Conservation (phyloP, 116 monocot genomes). For the Phalaenopsis hybrid region DNA sequence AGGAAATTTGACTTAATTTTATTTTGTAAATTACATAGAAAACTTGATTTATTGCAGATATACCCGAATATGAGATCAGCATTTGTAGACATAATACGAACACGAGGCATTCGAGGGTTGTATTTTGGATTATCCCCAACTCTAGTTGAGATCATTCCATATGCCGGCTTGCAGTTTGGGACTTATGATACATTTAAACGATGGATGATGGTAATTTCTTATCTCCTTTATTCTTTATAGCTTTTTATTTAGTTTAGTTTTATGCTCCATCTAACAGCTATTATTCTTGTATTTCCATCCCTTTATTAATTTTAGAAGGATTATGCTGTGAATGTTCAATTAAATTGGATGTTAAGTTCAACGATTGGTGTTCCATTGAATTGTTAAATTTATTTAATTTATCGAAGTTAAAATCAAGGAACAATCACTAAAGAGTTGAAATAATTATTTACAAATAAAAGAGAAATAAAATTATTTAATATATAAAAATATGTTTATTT, state of each 20-base stretch:
- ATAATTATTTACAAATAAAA: not conserved
- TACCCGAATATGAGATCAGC: slow-evolving; percentile 88
- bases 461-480: not conserved
- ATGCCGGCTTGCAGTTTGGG: slow-evolving; percentile 96
- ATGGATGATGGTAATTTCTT: slow-evolving; percentile 77
- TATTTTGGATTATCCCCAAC: slow-evolving; percentile 90
- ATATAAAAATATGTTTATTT: not conserved
- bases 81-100: slow-evolving; percentile 61
- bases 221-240: not conserved
- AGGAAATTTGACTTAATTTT: not conserved
- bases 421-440: not conserved
- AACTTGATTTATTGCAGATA: slow-evolving; percentile 43
- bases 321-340: not conserved
- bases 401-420: not conserved
- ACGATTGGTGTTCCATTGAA: not conserved
- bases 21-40: not conserved
- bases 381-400: not conserved
- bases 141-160: slow-evolving; percentile 94
- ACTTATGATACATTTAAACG: slow-evolving; percentile 94
- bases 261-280: not conserved
- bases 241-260: not conserved
- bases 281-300: not conserved
- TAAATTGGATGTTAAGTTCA: not conserved
- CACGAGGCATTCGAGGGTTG: slow-evolving; percentile 69
- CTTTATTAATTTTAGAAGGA: not conserved